These are phyloP conservation scores for Lepidium sativum DNA, from an alignment of 345 rosid genomes.

Conservation along the genomic window DNA sequence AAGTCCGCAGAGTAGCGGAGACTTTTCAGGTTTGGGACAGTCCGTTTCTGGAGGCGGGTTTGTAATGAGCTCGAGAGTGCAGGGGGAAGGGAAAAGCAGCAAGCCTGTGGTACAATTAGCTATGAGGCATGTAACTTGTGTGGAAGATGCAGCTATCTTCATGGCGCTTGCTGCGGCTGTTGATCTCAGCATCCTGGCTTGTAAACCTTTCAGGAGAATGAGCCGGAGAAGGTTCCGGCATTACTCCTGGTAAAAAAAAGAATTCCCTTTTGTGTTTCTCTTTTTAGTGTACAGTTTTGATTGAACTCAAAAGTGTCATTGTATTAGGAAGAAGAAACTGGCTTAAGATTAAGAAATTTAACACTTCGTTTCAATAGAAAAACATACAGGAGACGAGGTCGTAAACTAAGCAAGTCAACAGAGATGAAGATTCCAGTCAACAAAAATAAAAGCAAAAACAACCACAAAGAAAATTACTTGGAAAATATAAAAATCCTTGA, in stretches of 20 bases:
- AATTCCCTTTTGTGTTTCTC: background rate
- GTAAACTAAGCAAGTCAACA: slow-evolving; percentile 5
- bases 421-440: slow-evolving; percentile 3
- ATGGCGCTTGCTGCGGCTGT: slow-evolving; percentile 95
- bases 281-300: slow-evolving; percentile 24
- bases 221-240: slow-evolving; percentile 52
- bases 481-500: too few species aligned
- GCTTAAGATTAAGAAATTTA: slow-evolving; percentile 3
- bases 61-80: slow-evolving; percentile 88
- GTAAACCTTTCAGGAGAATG: slow-evolving; percentile 78
- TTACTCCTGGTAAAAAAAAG: slow-evolving; percentile 36
- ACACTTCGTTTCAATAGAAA: background rate
- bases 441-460: background rate
- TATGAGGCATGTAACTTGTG: slow-evolving; percentile 81
- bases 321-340: slow-evolving; percentile 20
- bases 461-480: background rate
- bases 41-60: slow-evolving; percentile 67
- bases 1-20: slow-evolving; percentile 91
- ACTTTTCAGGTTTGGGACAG: slow-evolving; percentile 59
- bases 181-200: slow-evolving; percentile 89
- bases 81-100: slow-evolving; percentile 86
- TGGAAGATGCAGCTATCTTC: slow-evolving; percentile 95
- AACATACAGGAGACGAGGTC: background rate
- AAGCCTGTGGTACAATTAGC: slow-evolving; percentile 80
- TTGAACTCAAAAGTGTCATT: slow-evolving; percentile 12